phyloP scores from a whole-genome alignment of 208 protist genomes.

The Acanthamoeba lenticulata region DNA sequence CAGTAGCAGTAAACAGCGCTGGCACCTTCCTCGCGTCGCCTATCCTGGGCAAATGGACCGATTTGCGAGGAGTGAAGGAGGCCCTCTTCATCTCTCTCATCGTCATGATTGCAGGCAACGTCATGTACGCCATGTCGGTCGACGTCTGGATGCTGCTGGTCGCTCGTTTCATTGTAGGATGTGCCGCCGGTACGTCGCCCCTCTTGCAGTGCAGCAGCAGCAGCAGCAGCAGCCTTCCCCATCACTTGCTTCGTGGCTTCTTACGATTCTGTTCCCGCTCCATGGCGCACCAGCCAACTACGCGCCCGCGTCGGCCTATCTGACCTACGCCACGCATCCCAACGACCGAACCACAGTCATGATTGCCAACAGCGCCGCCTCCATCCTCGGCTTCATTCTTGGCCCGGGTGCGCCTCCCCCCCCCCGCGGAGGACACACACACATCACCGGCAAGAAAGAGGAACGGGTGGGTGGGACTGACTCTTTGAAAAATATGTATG shows the following conservation, averaged over 20 bases:
- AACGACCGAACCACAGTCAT: slow-evolving; percentile 64
- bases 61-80: slow-evolving; percentile 32
- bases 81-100: slow-evolving; percentile 46
- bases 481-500: no score
- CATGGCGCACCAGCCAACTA: slow-evolving; percentile 31
- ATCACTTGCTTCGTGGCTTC: background rate
- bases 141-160: slow-evolving; percentile 28
- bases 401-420: slow-evolving; percentile 25
- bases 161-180: slow-evolving; percentile 63
- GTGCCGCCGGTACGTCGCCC: slow-evolving; percentile 15
- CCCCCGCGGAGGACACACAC: no score
- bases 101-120: slow-evolving; percentile 59
- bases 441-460: no score
- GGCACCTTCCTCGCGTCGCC: slow-evolving; percentile 55
- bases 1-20: slow-evolving; percentile 18
- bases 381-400: slow-evolving; percentile 63
- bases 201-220: background rate
- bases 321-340: slow-evolving; percentile 60
- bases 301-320: slow-evolving; percentile 55
- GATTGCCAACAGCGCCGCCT: slow-evolving; percentile 64
- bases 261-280: background rate
- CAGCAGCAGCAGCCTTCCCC: background rate
- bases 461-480: no score
- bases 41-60: slow-evolving; percentile 60
- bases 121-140: background rate